Evolutionary conservation across 495 filamentous ascomycete species (phyloP).

Genomic region (Aspergillus cristatus): DNA sequence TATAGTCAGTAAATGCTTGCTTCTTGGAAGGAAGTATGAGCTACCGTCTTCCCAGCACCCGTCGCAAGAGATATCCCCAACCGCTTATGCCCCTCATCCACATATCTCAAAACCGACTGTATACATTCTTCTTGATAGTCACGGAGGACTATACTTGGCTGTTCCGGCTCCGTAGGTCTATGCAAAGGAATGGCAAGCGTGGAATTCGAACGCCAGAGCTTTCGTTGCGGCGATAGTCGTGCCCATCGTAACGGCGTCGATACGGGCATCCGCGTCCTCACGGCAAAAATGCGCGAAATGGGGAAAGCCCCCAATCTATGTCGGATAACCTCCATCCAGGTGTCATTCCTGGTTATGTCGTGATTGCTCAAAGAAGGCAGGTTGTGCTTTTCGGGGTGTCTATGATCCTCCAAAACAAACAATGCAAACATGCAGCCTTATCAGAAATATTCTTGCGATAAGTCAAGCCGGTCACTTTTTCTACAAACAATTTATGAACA

Average conservation of each 20-base stretch:
- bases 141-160: constrained; percentile 54
- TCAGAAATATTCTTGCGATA: constrained; percentile 15
- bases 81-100: constrained; percentile 67
- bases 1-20: not conserved
- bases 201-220: constrained; percentile 18
- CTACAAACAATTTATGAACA: too few relatives aligned
- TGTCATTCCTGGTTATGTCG: constrained; percentile 11
- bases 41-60: constrained; percentile 89
- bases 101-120: constrained; percentile 63
- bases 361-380: too few relatives aligned
- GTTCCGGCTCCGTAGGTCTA: too few relatives aligned
- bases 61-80: constrained; percentile 87
- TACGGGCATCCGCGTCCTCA: constrained; percentile 1
- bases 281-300: constrained; percentile 9
- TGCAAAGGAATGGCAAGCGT: constrained; percentile 14
- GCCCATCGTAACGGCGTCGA: constrained; percentile 5
- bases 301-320: constrained; percentile 16
- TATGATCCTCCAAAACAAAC: constrained; percentile 20
- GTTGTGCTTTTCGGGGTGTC: too few relatives aligned
- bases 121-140: constrained; percentile 87
- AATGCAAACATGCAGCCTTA: constrained; percentile 33
- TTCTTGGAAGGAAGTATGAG: constrained; percentile 8
- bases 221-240: not conserved
- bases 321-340: constrained; percentile 24
- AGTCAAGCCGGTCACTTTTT: constrained; percentile 5